phyloP scores from a whole-genome alignment of 2,329 filamentous ascomycete genomes.

The Aspergillus transmontanensis region DNA sequence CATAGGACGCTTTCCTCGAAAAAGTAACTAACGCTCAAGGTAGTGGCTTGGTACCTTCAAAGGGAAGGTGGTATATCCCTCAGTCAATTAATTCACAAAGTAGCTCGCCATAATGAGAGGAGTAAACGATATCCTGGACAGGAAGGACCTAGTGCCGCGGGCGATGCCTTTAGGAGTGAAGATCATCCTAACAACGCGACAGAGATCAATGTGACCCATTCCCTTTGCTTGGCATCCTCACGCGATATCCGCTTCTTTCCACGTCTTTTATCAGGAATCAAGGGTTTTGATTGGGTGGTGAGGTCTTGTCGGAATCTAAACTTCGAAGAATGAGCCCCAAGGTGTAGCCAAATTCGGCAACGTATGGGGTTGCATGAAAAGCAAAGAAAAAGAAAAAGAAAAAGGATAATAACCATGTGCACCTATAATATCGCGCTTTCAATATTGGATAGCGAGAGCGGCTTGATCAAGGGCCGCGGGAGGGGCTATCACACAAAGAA shows the following conservation, averaged over 20 bases:
- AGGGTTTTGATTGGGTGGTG: conserved; percentile 10
- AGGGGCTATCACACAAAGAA: conserved; percentile 1
- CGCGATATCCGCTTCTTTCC: conserved; percentile 15
- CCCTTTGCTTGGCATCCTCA: conserved; percentile 17
- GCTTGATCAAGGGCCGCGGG: not conserved
- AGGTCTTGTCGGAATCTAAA: conserved; percentile 7
- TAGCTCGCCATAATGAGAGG: not conserved
- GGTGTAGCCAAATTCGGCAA: conserved; percentile 6
- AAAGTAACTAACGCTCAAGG: not conserved
- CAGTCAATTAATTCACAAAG: not conserved
- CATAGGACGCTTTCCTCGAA: not conserved
- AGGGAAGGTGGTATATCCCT: conserved; percentile 19
- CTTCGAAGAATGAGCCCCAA: conserved; percentile 15
- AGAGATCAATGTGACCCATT: conserved; percentile 16
- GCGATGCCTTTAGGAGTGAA: conserved; percentile 3
- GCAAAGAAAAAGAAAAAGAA: conserved; percentile 4
- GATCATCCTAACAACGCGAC: conserved; percentile 6
- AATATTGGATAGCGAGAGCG: not conserved
- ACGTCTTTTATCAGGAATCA: not conserved
- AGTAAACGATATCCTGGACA: conserved; percentile 3
- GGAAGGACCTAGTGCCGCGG: conserved; percentile 9
- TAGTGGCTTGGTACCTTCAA: conserved; percentile 1
- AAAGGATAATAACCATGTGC: not conserved
- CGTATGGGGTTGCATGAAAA: conserved; percentile 12
- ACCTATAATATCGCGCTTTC: conserved; percentile 5